Base-by-base conservation (phyloP, 2,329 filamentous ascomycete genomes). In the Emmonsiellopsis sp. region DNA sequence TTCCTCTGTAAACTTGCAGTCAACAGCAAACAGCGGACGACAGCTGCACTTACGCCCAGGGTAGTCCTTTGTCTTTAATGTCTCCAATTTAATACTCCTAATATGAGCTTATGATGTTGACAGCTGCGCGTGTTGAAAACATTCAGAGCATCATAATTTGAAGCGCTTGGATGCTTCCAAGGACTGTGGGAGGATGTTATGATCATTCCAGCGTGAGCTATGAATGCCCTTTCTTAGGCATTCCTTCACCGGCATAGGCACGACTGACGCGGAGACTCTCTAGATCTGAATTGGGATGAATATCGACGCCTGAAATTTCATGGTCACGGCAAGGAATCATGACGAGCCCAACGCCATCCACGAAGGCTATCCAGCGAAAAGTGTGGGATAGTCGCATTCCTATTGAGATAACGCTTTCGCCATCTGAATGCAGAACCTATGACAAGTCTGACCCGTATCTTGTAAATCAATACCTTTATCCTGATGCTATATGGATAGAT, bases 331-430 rank as follows among this genome's bases (percentile, higher is more conserved):
- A 13, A 9, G 30, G 31, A 49, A 43, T 10, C 43, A 59, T 59
- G 57, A 40, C 56, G 34, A 54, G 51, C 42, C 57, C 62, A 48
- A 13, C 49, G 34, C 54, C 59, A 35, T 59, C 67, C 34, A 56
- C 67, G 6, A 62, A 53, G 55, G 59, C 61, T 31, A 70, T 73
- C 37, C 69, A 72, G 55, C 66, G 74, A 62, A 72, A 70, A 57
- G 71, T 84, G 59, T 85, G 82, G 82, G 70, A 76, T 54, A 82
- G 81, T 42, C 76, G 73, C 34, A 70, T 85, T 45, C 80, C 82
- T 26, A 68, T 85, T 32, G 78, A 83, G 62, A 83, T 85, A 55
- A 70, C 72, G 4, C 72, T 85, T 40, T 74, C 81, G 47, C 76
- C 78, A 52, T 73, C 75, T 41, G 82, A 85, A 64, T 84, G 80